Evolutionary conservation across 805 yeast species (phyloP).

Genomic region (Saturnispora saitoi): DNA sequence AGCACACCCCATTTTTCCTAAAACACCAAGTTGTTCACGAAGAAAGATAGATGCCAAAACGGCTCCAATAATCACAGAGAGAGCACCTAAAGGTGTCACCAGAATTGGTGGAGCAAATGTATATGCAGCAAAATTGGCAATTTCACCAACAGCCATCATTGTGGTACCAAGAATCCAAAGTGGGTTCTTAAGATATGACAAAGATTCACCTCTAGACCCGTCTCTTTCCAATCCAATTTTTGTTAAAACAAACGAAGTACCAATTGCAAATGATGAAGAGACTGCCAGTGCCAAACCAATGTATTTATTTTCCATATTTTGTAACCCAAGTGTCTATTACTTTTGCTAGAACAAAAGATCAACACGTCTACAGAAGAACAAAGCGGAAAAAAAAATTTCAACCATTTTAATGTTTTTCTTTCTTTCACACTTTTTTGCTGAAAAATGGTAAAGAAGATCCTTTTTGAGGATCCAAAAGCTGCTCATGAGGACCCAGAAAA

Average conservation of each 20-base stretch:
- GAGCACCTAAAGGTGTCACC: slow-evolving; percentile 88
- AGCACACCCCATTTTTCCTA: slow-evolving; percentile 91
- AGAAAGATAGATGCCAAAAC: slow-evolving; percentile 78
- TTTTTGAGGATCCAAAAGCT: slow-evolving; percentile 1
- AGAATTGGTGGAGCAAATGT: slow-evolving; percentile 91
- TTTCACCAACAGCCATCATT: slow-evolving; percentile 85
- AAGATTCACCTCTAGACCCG: slow-evolving; percentile 65
- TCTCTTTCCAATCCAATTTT: slow-evolving; percentile 71
- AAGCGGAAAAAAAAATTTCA: not conserved
- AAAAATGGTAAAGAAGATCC: slow-evolving; percentile 4
- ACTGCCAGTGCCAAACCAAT: slow-evolving; percentile 85
- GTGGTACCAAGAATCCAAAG: slow-evolving; percentile 92
- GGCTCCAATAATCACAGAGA: slow-evolving; percentile 86
- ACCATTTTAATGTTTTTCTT: not conserved
- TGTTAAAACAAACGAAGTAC: slow-evolving; percentile 82
- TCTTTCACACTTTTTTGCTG: not conserved
- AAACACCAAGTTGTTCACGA: slow-evolving; percentile 77
- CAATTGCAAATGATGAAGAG: slow-evolving; percentile 81
- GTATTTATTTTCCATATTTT: slow-evolving; percentile 65
- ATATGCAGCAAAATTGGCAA: slow-evolving; percentile 90
- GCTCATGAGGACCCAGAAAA: not conserved
- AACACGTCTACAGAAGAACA: not conserved
- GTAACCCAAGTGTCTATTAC: not conserved
- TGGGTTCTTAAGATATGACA: slow-evolving; percentile 71
- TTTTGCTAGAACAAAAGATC: no score